Percentiles rank a stretch among this genome's conserved stretches.
Evolutionary conservation across 192 early-diverging fungal species (phyloP).

Genomic region (Jimgerdemannia lactiflua): DNA sequence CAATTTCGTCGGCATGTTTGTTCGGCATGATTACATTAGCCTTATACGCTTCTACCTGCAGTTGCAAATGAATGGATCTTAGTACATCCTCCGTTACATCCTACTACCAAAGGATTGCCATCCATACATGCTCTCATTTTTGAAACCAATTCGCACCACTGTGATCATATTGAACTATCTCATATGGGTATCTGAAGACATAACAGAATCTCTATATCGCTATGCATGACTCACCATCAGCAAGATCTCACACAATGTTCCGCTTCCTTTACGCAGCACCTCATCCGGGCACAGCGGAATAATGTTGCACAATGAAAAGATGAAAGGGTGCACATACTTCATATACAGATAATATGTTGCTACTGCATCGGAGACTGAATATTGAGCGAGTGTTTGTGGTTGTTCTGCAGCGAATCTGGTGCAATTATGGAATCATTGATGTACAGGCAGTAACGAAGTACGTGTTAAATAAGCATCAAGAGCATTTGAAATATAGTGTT

Average conservation of each 20-base stretch:
- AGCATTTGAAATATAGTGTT: not conserved
- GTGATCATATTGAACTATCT: not conserved
- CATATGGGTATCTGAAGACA: too few relatives aligned
- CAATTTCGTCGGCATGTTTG: constrained; percentile 83
- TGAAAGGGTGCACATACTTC: constrained; percentile 99
- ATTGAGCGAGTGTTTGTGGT: constrained; percentile 93
- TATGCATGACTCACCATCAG: constrained; percentile 74
- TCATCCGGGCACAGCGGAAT: constrained; percentile 98
- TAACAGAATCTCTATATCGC: too few relatives aligned
- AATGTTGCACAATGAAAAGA: constrained; percentile 99
- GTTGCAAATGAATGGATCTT: not conserved
- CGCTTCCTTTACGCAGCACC: constrained; percentile 92
- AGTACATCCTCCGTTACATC: too few relatives aligned
- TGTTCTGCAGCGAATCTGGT: constrained; percentile 81
- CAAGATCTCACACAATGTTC: constrained; percentile 93
- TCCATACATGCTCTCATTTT: not conserved
- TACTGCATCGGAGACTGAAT: constrained; percentile 99
- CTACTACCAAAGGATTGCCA: too few relatives aligned
- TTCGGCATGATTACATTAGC: constrained; percentile 95
- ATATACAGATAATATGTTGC: constrained; percentile 99
- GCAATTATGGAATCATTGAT: too few relatives aligned
- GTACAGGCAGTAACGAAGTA: too few relatives aligned
- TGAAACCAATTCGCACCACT: constrained; percentile 1
- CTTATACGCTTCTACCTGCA: constrained; percentile 81
- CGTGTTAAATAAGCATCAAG: too few relatives aligned